Conservation (phyloP, 179 eudicot species). For the Heliamphora ciliata region DNA sequence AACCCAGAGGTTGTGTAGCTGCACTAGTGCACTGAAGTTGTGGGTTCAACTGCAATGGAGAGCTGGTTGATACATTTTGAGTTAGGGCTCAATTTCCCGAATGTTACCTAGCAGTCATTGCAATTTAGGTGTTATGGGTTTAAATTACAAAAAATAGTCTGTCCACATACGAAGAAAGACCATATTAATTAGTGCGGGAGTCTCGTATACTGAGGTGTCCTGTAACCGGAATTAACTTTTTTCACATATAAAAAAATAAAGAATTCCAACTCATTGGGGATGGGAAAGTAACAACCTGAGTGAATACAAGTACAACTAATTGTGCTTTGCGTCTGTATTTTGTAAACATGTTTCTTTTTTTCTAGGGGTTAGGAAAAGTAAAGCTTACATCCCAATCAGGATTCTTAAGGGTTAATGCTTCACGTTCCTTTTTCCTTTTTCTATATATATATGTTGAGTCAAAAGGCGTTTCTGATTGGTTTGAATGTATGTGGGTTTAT, state of each 20-base stretch:
- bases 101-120: no score
- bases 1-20: no score
- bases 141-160: no score
- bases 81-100: no score
- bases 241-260: not conserved
- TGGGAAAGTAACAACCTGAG: conserved; percentile 5
- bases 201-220: no score
- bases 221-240: no score
- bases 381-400: conserved; percentile 23
- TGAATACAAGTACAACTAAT: not conserved
- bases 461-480: conserved; percentile 21
- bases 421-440: not conserved
- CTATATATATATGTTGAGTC: conserved; percentile 7
- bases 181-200: no score
- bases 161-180: no score
- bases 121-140: no score
- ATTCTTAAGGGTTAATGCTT: conserved; percentile 13
- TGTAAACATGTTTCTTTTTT: conserved; percentile 14
- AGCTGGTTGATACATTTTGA: no score
- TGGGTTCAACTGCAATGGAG: no score
- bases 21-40: no score
- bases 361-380: conserved; percentile 22
- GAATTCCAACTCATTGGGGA: not conserved
- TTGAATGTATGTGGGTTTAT: conserved; percentile 10
- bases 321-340: not conserved